Base-by-base conservation (phyloP, 1,284 basidiomycete species). In the Heterobasidion occidentale region DNA sequence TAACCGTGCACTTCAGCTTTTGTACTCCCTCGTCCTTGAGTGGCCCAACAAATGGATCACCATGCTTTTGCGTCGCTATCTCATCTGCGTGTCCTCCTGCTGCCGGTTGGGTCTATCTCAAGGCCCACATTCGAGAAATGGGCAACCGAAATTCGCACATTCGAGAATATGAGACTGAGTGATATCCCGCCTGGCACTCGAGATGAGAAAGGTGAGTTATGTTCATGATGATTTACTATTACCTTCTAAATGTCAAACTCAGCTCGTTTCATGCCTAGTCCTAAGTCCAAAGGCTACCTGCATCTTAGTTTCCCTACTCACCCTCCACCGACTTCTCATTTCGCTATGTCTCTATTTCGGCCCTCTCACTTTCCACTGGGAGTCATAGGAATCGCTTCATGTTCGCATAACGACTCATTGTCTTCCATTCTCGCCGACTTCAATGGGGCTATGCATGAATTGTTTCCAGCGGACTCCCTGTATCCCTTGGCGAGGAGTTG, bases 181-280 rank as follows among this genome's bases (percentile, higher is more conserved):
- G 92, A 94, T 65, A 86, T 94, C 54, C 88, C 90, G 17, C 79
- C 86, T 34, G 87, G 88, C 66, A 77, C 79, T 47, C 86, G 83
- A 67, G 88, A 90, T 65, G 88, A 91, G 59, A 78, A 80, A 79
- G 88, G 90, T 90, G 61, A 61, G 76, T 51, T 48, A 54, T 52
- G 11, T 49, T 36, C 34, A 58, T 34, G 47, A n/a, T 36, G 20
- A 54, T 60, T 19, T 14, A 12, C 49, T 15, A 27, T 12, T 33
- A 36, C 45, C 45, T 33, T 51, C 20, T 11, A 11, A 27, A 20
- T 2, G n/a, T 36, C 51, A 19, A 34, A 36, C 27, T 12, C 50
- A 90, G 88, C 85, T 52, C 83, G 90, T 38, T 92, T 94, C 67
- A 86, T 92, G 77, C 88, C 92, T 17, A 86, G 78, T 61, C 86